phyloP scores from a whole-genome alignment of 2,329 filamentous ascomycete genomes.

The Xylaria sp. region DNA sequence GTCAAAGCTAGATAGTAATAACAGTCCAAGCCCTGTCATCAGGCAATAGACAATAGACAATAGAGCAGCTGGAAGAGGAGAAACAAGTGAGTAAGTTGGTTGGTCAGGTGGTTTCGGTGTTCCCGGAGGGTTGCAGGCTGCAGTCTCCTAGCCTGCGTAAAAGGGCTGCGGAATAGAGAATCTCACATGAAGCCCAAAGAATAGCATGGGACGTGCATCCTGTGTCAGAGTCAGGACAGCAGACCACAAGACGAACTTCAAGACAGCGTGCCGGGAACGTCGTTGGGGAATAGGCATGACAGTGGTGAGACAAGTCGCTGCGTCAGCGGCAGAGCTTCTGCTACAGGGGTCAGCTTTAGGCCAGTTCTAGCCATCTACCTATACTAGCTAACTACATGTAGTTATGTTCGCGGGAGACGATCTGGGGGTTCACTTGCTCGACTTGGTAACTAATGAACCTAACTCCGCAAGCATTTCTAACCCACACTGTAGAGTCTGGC shows the following conservation, averaged over 20 bases:
- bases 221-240: not conserved
- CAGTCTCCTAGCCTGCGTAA: conserved; percentile 16
- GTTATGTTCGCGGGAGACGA: not conserved
- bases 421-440: not conserved
- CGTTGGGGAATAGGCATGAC: conserved; percentile 5
- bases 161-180: conserved; percentile 11
- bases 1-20: not conserved
- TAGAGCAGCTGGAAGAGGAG: not conserved
- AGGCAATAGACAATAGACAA: not conserved
- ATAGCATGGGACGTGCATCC: conserved; percentile 11
- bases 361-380: no score
- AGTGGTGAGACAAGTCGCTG: conserved; percentile 24
- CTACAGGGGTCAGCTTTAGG: conserved; percentile 8
- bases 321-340: conserved; percentile 31
- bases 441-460: not conserved
- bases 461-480: not conserved
- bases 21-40: not conserved
- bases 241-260: not conserved
- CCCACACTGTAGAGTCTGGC: not conserved
- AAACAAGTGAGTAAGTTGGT: not conserved
- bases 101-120: conserved; percentile 6
- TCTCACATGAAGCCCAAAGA: conserved; percentile 2
- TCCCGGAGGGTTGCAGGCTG: conserved; percentile 3
- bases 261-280: conserved; percentile 6
- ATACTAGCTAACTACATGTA: no score